Base-by-base conservation (phyloP, 257 asterid species). In the Przewalskia tangutica region DNA sequence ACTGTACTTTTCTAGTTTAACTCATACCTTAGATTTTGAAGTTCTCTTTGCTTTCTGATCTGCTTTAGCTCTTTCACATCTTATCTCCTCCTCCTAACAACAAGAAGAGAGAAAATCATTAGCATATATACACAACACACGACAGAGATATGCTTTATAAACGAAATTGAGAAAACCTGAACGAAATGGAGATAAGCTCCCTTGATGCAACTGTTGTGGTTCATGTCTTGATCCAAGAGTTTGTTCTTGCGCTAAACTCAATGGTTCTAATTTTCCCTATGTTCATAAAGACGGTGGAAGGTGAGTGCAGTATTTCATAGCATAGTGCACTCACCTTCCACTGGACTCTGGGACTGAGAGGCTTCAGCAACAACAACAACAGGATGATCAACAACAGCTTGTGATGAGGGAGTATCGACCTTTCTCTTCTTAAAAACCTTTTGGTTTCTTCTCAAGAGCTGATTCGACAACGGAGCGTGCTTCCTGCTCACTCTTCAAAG, bases 231-330 rank as follows among this genome's bases (percentile, higher is more conserved):
- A 92, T 85, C n/a, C 97, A 6, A 84, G 88, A 81, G 87, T 80
- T 70, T 95, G 98, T 82, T 89, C 93, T 50, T 83, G 56, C 34
- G 71, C 97, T 8, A 90, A 90, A 82, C 88, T 92, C 17, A 95
- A 95, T 81, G 99, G 99, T 14, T 93, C 93, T 4, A 92, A 88
- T 85, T 92, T 95, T 65, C 99, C 99, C 17, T 95, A 92, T 68
- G 99, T 92, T 48, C 88, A 84, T 10, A 87, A 77, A 42, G 87
- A 91, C 85, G 96, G 97, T 85, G 97, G 95, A 80, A 90, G 99
- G 99, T 95, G 59, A 76, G 88, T 9, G 40, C 44, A 23, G 79
- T 73, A 23, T 73, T 73, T 23, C 60, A 46, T n/a, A n/a, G n/a
- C n/a, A n/a, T n/a, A n/a, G n/a, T n/a, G n/a, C n/a, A n/a, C n/a